These are phyloP conservation scores for Mycena haematopus DNA, from an alignment of 768 basidiomycete species.

Conservation along the genomic window DNA sequence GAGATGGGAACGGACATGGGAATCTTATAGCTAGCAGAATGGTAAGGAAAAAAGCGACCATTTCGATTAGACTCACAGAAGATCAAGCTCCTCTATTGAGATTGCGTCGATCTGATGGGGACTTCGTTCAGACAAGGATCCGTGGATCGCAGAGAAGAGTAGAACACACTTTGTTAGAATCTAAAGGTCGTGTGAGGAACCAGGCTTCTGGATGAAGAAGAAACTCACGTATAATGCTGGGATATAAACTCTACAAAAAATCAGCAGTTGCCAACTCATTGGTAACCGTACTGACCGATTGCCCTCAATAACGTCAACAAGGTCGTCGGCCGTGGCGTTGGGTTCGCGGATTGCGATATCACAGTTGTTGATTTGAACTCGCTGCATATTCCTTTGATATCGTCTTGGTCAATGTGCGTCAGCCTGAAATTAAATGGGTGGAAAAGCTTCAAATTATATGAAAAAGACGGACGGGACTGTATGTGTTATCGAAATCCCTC, in stretches of 20 bases:
- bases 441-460: background rate
- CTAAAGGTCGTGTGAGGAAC: conserved; percentile 39
- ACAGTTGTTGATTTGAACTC: conserved; percentile 92
- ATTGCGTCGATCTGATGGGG: conserved; percentile 88
- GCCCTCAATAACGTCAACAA: conserved; percentile 97
- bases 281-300: conserved; percentile 66
- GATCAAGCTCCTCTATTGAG: conserved; percentile 96
- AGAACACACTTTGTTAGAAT: conserved; percentile 82
- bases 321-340: conserved; percentile 90
- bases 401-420: conserved; percentile 93
- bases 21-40: conserved; percentile 75
- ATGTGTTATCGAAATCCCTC: conserved; percentile 93
- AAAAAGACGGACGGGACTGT: conserved; percentile 66
- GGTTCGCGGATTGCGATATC: conserved; percentile 95
- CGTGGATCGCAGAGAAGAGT: background rate
- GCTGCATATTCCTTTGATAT: conserved; percentile 92
- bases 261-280: background rate
- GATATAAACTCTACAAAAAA: conserved; percentile 79
- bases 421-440: conserved; percentile 41
- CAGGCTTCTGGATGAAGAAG: background rate
- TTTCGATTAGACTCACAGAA: conserved; percentile 59
- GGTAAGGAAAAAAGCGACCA: background rate
- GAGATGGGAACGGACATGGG: conserved; percentile 95
- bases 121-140: background rate
- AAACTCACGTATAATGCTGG: conserved; percentile 84